phyloP scores from a whole-genome alignment of 73 alveolate species.

The Stentor roeselii region DNA sequence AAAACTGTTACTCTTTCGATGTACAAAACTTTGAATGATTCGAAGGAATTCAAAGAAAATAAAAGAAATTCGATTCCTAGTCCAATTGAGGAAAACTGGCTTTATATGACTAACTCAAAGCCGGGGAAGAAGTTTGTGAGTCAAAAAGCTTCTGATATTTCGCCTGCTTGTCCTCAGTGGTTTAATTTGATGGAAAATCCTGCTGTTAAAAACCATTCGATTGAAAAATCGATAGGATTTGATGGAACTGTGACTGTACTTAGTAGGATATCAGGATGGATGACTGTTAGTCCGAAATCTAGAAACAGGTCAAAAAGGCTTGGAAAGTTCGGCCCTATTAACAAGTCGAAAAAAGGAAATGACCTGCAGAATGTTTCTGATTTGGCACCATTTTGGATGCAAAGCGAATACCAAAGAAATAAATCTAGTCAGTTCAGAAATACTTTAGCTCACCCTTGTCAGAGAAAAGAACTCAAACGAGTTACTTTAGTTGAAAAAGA shows the following conservation, averaged over 20 bases:
- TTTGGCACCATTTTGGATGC: constrained; percentile 58
- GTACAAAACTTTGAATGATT: too few species aligned
- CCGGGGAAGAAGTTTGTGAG: not conserved
- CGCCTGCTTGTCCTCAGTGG: not conserved
- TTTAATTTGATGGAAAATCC: not conserved
- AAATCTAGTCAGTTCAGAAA: constrained; percentile 16
- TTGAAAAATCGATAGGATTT: not conserved
- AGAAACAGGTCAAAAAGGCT: constrained; percentile 35
- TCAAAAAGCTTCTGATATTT: not conserved
- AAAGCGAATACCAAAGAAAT: constrained; percentile 29
- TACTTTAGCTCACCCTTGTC: not conserved
- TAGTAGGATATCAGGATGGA: constrained; percentile 47
- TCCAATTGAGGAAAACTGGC: not conserved
- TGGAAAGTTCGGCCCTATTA: constrained; percentile 36
- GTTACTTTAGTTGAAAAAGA: constrained; percentile 41
- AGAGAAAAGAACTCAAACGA: constrained; percentile 51
- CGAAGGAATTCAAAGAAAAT: too few species aligned
- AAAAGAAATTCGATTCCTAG: too few species aligned
- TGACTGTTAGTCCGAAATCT: constrained; percentile 47
- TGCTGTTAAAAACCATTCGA: constrained; percentile 8
- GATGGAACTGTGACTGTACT: constrained; percentile 52
- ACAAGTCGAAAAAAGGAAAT: not conserved
- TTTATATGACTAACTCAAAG: not conserved
- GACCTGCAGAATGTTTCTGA: constrained; percentile 36
- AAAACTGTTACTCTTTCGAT: too few species aligned